phyloP scores from a whole-genome alignment of 371 early-diverging fungal species.

The Mucor lusitanicus region DNA sequence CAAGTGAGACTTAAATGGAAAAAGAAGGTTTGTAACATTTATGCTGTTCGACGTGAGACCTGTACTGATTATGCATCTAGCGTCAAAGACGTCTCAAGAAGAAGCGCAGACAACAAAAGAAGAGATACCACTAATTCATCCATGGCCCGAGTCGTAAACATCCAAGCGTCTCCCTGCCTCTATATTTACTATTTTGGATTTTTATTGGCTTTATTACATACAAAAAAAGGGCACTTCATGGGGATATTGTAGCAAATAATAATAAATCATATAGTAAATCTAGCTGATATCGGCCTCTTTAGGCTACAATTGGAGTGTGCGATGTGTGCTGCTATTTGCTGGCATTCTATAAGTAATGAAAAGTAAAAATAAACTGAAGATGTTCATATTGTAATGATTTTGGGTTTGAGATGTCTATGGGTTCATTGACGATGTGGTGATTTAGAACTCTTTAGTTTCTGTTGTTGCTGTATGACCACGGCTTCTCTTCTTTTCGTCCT shows the following conservation, averaged over 20 bases:
- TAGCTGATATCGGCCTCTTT: background rate
- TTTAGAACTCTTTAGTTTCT: slow-evolving; percentile 23
- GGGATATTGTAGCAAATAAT: background rate
- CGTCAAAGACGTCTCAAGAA: slow-evolving; percentile 42
- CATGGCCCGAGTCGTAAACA: background rate
- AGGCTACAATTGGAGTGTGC: background rate
- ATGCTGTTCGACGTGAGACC: background rate
- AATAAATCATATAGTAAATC: background rate
- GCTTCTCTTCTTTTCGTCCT: slow-evolving; percentile 45
- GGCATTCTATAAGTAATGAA: background rate
- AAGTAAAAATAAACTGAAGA: background rate
- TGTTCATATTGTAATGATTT: background rate
- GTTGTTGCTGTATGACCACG: slow-evolving; percentile 2
- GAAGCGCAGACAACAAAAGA: slow-evolving; percentile 26
- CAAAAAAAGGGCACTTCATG: background rate
- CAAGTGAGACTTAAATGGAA: slow-evolving; percentile 34
- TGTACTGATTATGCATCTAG: slow-evolving; percentile 11
- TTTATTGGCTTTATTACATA: background rate
- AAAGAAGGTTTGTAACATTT: slow-evolving; percentile 21
- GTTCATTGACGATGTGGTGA: background rate
- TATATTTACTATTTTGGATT: background rate
- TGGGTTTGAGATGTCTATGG: background rate
- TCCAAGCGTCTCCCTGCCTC: background rate
- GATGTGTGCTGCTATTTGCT: background rate
- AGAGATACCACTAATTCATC: slow-evolving; percentile 16